These are phyloP conservation scores for Plenodomus tracheiphilus DNA, from an alignment of 2,329 filamentous ascomycete species.

Conservation along the genomic window DNA sequence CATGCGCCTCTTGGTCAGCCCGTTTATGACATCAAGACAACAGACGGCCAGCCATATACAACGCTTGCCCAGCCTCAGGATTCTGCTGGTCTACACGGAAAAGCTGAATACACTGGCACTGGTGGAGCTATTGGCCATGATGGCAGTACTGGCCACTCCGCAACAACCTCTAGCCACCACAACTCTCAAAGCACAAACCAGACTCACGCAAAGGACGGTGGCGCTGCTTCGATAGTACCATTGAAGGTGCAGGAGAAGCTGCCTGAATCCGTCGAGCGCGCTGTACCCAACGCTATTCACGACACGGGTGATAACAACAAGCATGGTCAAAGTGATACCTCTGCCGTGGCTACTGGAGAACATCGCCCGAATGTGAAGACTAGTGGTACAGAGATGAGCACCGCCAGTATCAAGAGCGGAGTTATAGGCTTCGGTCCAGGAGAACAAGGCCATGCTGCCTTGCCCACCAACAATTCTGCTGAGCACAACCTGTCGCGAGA, in stretches of 20 bases:
- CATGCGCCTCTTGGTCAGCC: constrained; percentile 5
- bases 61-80: constrained; percentile 10
- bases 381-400: constrained; percentile 25
- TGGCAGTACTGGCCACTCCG: not conserved
- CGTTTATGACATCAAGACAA: not conserved
- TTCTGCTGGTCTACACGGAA: constrained; percentile 6
- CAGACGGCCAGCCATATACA: constrained; percentile 8
- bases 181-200: constrained; percentile 9
- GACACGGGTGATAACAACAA: constrained; percentile 31
- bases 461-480: constrained; percentile 17
- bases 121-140: constrained; percentile 7
- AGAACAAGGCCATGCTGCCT: constrained; percentile 29
- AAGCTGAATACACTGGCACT: constrained; percentile 7
- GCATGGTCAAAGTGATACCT: constrained; percentile 1
- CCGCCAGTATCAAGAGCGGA: constrained; percentile 46
- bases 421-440: constrained; percentile 41
- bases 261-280: constrained; percentile 46
- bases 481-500: constrained; percentile 13
- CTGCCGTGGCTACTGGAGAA: constrained; percentile 6
- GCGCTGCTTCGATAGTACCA: constrained; percentile 42
- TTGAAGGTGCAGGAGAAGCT: constrained; percentile 45
- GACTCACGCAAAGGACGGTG: constrained; percentile 41
- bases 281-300: constrained; percentile 46
- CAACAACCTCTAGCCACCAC: not conserved
- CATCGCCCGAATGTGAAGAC: constrained; percentile 22